Evolutionary conservation across 768 basidiomycete genomes (phyloP).

Genomic region (Tubosaeta brunneosetosa): DNA sequence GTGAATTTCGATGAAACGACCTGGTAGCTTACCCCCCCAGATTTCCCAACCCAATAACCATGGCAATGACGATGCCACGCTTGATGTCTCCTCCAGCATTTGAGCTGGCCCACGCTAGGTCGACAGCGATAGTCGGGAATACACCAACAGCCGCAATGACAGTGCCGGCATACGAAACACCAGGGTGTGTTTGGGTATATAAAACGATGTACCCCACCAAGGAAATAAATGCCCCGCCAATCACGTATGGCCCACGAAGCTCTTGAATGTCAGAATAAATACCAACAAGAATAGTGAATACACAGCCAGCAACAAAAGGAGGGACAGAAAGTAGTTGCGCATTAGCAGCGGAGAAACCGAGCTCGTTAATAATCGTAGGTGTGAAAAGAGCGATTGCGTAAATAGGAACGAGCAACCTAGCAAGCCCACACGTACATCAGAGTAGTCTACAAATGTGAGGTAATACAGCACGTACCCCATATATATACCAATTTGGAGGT

Average conservation of each 20-base stretch:
- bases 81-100: constrained; percentile 55
- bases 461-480: constrained; percentile 31
- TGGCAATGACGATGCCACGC: constrained; percentile 47
- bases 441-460: background rate
- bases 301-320: constrained; percentile 44
- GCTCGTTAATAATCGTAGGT: constrained; percentile 46
- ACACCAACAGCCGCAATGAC: constrained; percentile 50
- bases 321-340: constrained; percentile 50
- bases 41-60: constrained; percentile 53
- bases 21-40: constrained; percentile 42
- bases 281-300: constrained; percentile 40
- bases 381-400: constrained; percentile 49
- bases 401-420: constrained; percentile 41
- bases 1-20: constrained; percentile 9
- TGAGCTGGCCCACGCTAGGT: constrained; percentile 51
- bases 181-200: constrained; percentile 29
- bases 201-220: constrained; percentile 50
- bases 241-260: constrained; percentile 47
- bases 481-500: constrained; percentile 34
- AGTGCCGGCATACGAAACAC: constrained; percentile 40
- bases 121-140: constrained; percentile 45
- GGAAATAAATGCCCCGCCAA: constrained; percentile 38
- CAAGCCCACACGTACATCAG: constrained; percentile 1
- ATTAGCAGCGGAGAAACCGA: constrained; percentile 47
- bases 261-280: constrained; percentile 39